A percentile compares a stretch with the other conserved stretches of the same genome.
Evolutionary conservation across 2,329 filamentous ascomycete species (phyloP).

Genomic region (Escovopsis sp.): DNA sequence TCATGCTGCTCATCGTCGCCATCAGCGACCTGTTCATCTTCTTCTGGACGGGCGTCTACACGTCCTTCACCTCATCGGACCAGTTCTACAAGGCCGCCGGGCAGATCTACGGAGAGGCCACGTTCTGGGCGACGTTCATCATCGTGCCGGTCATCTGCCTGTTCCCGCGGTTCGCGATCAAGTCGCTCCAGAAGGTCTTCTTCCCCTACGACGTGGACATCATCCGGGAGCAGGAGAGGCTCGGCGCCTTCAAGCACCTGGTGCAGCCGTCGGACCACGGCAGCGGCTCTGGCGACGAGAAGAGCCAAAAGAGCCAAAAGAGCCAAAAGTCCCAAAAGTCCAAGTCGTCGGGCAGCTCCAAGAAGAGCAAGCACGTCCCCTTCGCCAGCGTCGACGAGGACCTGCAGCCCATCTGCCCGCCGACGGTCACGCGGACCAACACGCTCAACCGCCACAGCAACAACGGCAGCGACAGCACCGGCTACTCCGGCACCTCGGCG

Average conservation of each 20-base stretch:
- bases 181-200: conserved; percentile 85
- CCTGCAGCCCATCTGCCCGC: conserved; percentile 81
- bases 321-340: too few species aligned
- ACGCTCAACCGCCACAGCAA: conserved; percentile 66
- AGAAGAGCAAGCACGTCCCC: conserved; percentile 40
- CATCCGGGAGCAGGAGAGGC: conserved; percentile 76
- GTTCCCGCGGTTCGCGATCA: conserved; percentile 75
- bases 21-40: conserved; percentile 82
- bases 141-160: conserved; percentile 71
- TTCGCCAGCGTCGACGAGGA: conserved; percentile 68
- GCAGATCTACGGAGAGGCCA: conserved; percentile 66
- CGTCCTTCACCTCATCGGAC: conserved; percentile 31
- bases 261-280: conserved; percentile 17
- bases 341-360: conserved; percentile 45
- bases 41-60: conserved; percentile 90
- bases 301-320: conserved; percentile 17
- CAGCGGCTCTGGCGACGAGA: conserved; percentile 24
- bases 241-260: conserved; percentile 69
- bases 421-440: conserved; percentile 64
- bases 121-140: conserved; percentile 77
- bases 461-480: conserved; percentile 87
- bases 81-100: conserved; percentile 61
- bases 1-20: conserved; percentile 68
- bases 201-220: conserved; percentile 90
- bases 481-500: conserved; percentile 51